A percentile compares a stretch with the other conserved stretches of the same genome.
These are phyloP conservation scores for Leccinum uliginosum DNA, from an alignment of 768 basidiomycete species.

Conservation along the genomic window DNA sequence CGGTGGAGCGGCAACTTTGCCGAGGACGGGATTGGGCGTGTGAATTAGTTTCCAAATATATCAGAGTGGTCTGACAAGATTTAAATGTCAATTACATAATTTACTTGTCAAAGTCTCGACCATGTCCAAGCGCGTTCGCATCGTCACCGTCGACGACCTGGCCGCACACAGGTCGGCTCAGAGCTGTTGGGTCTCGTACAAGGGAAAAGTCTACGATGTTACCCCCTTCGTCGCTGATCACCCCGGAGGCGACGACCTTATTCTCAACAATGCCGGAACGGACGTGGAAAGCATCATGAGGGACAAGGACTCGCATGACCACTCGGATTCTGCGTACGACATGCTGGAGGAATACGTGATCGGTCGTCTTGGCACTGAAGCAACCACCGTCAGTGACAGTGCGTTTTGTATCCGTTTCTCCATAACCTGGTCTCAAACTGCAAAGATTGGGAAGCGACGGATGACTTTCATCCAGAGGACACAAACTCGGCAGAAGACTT, in stretches of 20 bases:
- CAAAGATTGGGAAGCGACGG: constrained; percentile 83
- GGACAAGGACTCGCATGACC: constrained; percentile 76
- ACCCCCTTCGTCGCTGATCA: constrained; percentile 82
- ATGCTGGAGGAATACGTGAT: constrained; percentile 87
- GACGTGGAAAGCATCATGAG: constrained; percentile 82
- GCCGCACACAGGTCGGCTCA: constrained; percentile 50
- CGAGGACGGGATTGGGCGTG: constrained; percentile 39
- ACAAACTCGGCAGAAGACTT: constrained; percentile 81
- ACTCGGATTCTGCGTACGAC: constrained; percentile 86
- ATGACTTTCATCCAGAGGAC: constrained; percentile 88
- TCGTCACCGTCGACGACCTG: constrained; percentile 75
- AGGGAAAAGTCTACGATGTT: constrained; percentile 87
- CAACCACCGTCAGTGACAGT: constrained; percentile 78
- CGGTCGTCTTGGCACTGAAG: constrained; percentile 74
- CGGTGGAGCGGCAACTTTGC: constrained; percentile 61
- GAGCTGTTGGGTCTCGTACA: constrained; percentile 81
- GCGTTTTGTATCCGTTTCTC: constrained; percentile 24
- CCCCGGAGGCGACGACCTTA: constrained; percentile 91
- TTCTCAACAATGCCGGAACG: constrained; percentile 78
- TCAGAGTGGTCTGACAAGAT: constrained; percentile 1
- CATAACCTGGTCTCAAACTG: constrained; percentile 7
- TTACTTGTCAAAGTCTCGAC: constrained; percentile 1
- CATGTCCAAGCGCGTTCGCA: constrained; percentile 69
- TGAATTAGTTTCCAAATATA: not conserved
- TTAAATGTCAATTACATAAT: not conserved